Percentiles rank a stretch among this genome's conserved stretches.
phyloP scores from a whole-genome alignment of 768 basidiomycete species.

The Lactarius evosmus region DNA sequence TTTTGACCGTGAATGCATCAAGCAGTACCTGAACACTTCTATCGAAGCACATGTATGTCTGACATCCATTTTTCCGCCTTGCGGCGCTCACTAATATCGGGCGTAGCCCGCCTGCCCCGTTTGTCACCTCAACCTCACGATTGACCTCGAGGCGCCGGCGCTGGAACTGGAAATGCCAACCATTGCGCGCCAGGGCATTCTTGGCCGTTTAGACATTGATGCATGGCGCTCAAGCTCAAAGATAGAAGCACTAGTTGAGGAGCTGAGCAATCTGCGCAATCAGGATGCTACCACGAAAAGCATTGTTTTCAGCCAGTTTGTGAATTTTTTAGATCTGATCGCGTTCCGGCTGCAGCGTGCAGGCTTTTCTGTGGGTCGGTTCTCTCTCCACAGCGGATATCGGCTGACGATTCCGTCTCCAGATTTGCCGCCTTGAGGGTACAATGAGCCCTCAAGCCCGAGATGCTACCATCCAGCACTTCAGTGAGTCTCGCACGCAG shows the following conservation, averaged over 20 bases:
- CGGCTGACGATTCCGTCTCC: slow-evolving; percentile 19
- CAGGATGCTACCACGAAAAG: slow-evolving; percentile 93
- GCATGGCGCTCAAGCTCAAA: slow-evolving; percentile 96
- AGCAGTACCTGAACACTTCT: slow-evolving; percentile 79
- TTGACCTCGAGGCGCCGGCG: slow-evolving; percentile 93
- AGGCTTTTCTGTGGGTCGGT: slow-evolving; percentile 71
- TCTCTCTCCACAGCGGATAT: background rate
- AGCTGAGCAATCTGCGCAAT: slow-evolving; percentile 76
- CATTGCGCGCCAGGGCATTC: slow-evolving; percentile 78
- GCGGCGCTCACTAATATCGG: background rate
- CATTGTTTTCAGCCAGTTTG: slow-evolving; percentile 95
- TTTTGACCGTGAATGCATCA: slow-evolving; percentile 95
- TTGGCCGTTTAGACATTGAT: slow-evolving; percentile 84
- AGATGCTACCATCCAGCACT: slow-evolving; percentile 91
- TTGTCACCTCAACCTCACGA: slow-evolving; percentile 87
- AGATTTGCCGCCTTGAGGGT: slow-evolving; percentile 94
- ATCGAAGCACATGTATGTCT: slow-evolving; percentile 55
- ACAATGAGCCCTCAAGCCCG: slow-evolving; percentile 96
- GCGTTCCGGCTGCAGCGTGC: slow-evolving; percentile 89
- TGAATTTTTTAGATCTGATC: slow-evolving; percentile 89
- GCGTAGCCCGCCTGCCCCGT: slow-evolving; percentile 87
- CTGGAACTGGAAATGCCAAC: slow-evolving; percentile 71
- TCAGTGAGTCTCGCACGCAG: slow-evolving; percentile 54
- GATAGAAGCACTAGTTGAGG: slow-evolving; percentile 94
- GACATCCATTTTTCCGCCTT: background rate